Base-by-base conservation (phyloP, 176 grass and related monocot species). In the Thinopyrum elongatum region DNA sequence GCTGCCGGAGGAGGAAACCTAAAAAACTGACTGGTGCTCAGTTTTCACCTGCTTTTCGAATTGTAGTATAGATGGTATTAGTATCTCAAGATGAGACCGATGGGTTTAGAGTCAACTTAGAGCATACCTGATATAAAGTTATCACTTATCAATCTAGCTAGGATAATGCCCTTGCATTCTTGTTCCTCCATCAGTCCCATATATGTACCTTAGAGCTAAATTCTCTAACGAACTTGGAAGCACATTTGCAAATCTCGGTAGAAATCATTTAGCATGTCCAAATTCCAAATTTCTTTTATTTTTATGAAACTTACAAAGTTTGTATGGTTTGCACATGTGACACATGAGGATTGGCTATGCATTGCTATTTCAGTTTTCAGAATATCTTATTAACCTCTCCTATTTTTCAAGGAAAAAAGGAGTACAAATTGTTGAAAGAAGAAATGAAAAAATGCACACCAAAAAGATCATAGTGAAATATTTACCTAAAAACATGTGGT, bases 1-100 rank as follows among this genome's bases (percentile, higher is more conserved):
- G 23, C 80, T 91, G 34, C 72, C 8, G 5, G 89, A 85, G 73
- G 92, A 91, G 68, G 30, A 34, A 30, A 59, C 78, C 22, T 89
- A 87, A 19, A 81, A 87, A 80, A 65, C 65, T 58, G 80, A 91
- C 29, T 15, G 42, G 42, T 46, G 42, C 42, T 46, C 42, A 46
- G 42, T 46, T 46, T 46, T 46, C 42, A 46, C 12, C 11, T 46
- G 42, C 42, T 46, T 46, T 4, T 46, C 12, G 42, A 46, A 46
- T 1, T 46, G 42, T 46, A 14, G 42, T 46, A 46, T 46, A 46
- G 11, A 46, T 46, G 42, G 42, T 46, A 46, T 46, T 46, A 46
- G 10, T 46, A 46, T 13, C 42, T 46, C 42, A 46, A 46, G 42
- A 46, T 46, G 42, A 46, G 42, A 46, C 42, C 12, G 12, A 14